Evolutionary conservation across 352 stramenopile species (phyloP), one percentile per base, ranked within the genome.

Genomic region (Phytophthora multivora): DNA sequence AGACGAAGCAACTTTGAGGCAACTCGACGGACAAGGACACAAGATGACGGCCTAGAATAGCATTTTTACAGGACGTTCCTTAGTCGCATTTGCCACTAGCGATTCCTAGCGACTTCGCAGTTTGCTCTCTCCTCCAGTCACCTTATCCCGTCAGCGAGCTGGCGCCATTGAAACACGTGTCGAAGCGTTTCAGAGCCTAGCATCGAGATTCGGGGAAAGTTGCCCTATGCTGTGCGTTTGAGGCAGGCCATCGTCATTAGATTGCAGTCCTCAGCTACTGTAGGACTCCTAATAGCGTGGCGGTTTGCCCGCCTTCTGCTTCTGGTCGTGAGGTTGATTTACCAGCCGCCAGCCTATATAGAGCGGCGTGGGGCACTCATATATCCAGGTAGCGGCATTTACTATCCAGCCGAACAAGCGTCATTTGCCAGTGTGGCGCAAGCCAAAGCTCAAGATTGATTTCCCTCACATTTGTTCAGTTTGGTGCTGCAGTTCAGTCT

Each of bases 31-130:
- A 61, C 58, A 48, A 42, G 35, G 41, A 51, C 10, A 40, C 49
- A 53, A 55, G 59, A 66, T 66, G 59, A 67, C 25, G 42, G 28
- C 31, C 49, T 18, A 49, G 26, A 61, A 66, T 66, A 54, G 25
- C 15, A 11, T 16, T 25, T n/a, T 12, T 51, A 26, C n/a, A 16
- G 13, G 25, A 39, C 45, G 25, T 26, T 40, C 35, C 35, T 23
- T 7, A 35, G 6, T 15, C 30, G 16, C 47, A n/a, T 18, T n/a
- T 47, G 28, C 35, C 15, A n/a, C 10, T 2, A 33, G 13, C 0
- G 13, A 40, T 10, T 40, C 7, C 19, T 1, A 15, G 18, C 7
- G 21, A 1, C 35, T 43, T 28, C 25, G 45, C 26, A 16, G 16
- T 30, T 18, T 31, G 26, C 51, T 12, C 40, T 36, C 55, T 56